Base-by-base conservation (phyloP, 2,329 filamentous ascomycete genomes). In the Thelonectria discophora region DNA sequence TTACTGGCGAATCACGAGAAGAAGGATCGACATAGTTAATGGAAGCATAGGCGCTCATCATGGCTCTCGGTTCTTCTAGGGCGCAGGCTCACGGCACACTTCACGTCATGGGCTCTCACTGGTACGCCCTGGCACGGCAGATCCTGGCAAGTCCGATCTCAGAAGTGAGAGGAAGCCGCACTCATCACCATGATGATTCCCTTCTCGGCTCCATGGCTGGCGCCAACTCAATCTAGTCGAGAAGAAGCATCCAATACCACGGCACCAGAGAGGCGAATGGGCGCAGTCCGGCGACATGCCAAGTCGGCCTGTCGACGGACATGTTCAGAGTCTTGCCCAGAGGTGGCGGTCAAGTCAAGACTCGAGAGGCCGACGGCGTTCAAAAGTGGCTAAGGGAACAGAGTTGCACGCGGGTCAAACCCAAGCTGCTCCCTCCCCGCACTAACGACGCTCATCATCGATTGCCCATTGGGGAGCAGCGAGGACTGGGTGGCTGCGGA, bases 381-480 rank as follows among this genome's bases (percentile, higher is more conserved):
- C 45, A 27, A 37, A 32, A 40, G 34, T 54, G 47, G 46, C 39
- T 52, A 58, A 18, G 52, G 48, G 60, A 64, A 60, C 58, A 69
- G 58, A 67, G 69, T 68, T 70, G 63, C 59, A 64, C 62, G 65
- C 54, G 64, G 62, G 62, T 63, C 47, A 58, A 37, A 61, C 50
- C 59, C 60, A 55, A 64, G 51, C 52, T 65, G 48, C 27, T 27
- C 45, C 61, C 61, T 65, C 67, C 62, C 58, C 67, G 67, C 64
- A 49, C 64, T 51, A 64, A 40, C 40, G 17, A 64, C 58, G 61
- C 58, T 60, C 64, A 71, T 67, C 60, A 61, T 69, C 55, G 49
- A 71, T 57, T 65, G 60, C 56, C 65, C 65, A 69, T 62, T 52
- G 48, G 50, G 55, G 58, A 67, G 60, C 34, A 37, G 58, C 53